Evolutionary conservation across 2,329 filamentous ascomycete genomes (phyloP), one percentile per base, ranked within the genome.

Genomic region (Fusarium penzigii): DNA sequence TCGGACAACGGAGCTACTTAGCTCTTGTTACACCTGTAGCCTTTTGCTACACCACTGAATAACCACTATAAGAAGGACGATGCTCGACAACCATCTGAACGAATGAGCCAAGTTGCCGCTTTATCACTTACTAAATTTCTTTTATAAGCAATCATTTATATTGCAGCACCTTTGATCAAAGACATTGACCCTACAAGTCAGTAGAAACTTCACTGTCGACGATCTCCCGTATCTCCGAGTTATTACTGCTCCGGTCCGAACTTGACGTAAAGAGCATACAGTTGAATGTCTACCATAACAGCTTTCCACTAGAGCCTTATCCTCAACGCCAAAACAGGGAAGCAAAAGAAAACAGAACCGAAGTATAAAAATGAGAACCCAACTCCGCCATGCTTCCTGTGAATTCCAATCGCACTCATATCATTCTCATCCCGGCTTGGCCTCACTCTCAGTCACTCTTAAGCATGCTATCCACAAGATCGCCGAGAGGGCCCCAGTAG

Each of bases 401-500:
- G 10, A 11, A 36, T 36, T 36, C 32, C 13, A 14, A 36, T 49
- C 42, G 43, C 38, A 43, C 41, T 44, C 48, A n/a, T 5, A 45
- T 44, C 20, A 25, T 25, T 25, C 16, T 48, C 29, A 29, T 49
- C 46, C 52, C 45, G 49, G 53, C 45, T 39, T 46, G 55, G 43
- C 50, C 53, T 40, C 48, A 55, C 55, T 45, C 55, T 80, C 65
- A 96, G 71, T 97, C 94, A 68, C 92, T 97, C 75, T 87, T 87
- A 76, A 97, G 75, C 92, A 99, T 99, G 72, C 91, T 97, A 71
- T 99, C 94, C 46, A 99, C 94, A 61, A 99, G 77, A 72, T 99
- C 94, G 11, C 93, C 93, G 52, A 99, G 72, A 12, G 94, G 94
- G 1, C 94, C 94, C 88, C 93, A 99, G 77, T 93, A 99, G 72